These are phyloP conservation scores for Salix udensis DNA, from an alignment of 345 rosid species.

Conservation along the genomic window DNA sequence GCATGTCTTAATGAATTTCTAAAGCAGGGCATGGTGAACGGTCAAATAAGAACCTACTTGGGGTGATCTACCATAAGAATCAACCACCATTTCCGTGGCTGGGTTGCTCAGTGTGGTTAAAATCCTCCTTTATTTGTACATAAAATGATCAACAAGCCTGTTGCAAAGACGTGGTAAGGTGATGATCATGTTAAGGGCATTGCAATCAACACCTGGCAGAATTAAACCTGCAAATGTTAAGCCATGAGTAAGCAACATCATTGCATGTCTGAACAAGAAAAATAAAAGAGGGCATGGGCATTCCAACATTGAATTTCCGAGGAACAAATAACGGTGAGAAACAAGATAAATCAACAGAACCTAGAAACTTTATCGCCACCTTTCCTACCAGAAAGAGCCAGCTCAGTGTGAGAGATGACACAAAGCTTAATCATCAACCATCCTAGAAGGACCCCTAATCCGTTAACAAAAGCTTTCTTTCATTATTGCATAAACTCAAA, in stretches of 20 bases:
- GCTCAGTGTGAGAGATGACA: background rate
- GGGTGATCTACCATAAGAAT: background rate
- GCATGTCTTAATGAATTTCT: background rate
- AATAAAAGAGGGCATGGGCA: background rate
- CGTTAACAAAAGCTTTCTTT: background rate
- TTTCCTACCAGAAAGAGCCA: background rate
- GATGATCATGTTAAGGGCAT: background rate
- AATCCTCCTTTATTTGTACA: background rate
- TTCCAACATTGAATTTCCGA: background rate
- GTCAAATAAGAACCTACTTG: background rate
- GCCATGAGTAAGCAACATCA: background rate
- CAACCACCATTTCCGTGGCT: background rate
- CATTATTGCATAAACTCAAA: background rate
- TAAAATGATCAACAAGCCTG: constrained; percentile 9
- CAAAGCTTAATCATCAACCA: background rate
- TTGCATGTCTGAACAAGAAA: background rate
- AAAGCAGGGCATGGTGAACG: background rate
- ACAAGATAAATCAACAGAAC: background rate
- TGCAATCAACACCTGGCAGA: constrained; percentile 34
- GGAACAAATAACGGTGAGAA: background rate
- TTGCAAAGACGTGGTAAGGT: background rate
- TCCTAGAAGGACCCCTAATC: background rate
- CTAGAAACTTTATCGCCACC: background rate
- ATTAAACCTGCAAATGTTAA: constrained; percentile 24
- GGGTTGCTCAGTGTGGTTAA: background rate